A percentile compares a stretch with the other conserved stretches of the same genome.
phyloP scores from a whole-genome alignment of 805 yeast genomes.

The Schizosaccharomyces pombe region DNA sequence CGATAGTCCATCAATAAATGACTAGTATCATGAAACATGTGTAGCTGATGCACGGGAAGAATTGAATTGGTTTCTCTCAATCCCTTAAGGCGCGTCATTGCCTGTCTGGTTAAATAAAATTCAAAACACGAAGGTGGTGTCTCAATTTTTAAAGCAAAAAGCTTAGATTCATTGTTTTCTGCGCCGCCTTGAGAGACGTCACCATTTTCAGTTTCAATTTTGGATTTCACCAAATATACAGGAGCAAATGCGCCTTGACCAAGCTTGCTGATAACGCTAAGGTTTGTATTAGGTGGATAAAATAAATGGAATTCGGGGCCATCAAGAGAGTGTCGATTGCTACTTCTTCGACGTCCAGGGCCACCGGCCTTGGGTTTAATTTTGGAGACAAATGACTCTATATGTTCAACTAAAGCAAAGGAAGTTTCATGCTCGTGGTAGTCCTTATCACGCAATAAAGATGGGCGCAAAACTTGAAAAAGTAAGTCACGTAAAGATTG shows the following conservation, averaged over 20 bases:
- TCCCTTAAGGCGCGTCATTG: slow-evolving; percentile 22
- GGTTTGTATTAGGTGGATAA: slow-evolving; percentile 5
- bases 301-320: not conserved
- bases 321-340: not conserved
- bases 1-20: slow-evolving; percentile 40
- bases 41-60: slow-evolving; percentile 29
- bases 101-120: slow-evolving; percentile 40
- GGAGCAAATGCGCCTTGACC: slow-evolving; percentile 69
- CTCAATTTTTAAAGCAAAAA: slow-evolving; percentile 48
- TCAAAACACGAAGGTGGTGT: slow-evolving; percentile 60
- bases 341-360: not conserved
- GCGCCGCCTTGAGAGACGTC: not conserved
- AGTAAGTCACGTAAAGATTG: not conserved
- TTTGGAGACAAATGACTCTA: not conserved
- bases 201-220: no score
- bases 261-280: slow-evolving; percentile 25
- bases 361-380: not conserved
- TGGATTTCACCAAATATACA: slow-evolving; percentile 39
- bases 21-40: slow-evolving; percentile 40
- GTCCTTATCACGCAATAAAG: not conserved
- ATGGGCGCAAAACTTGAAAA: not conserved
- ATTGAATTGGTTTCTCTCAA: slow-evolving; percentile 19
- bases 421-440: not conserved
- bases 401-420: not conserved
- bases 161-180: slow-evolving; percentile 22